phyloP scores from a whole-genome alignment of 331 rosid genomes.

The Cucumis variabilis region DNA sequence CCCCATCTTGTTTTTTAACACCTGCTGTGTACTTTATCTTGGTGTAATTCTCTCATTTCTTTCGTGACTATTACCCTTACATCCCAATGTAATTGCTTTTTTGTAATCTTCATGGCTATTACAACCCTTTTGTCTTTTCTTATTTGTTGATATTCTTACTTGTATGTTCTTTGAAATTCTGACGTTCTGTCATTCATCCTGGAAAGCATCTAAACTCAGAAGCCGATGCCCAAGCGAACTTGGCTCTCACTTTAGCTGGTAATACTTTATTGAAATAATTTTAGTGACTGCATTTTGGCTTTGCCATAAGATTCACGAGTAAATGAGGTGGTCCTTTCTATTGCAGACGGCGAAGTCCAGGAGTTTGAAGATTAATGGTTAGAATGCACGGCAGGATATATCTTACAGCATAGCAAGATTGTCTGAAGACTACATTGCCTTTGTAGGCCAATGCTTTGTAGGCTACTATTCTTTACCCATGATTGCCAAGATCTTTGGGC shows the following conservation, averaged over 20 bases:
- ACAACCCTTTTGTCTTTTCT: neutral
- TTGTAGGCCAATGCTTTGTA: neutral
- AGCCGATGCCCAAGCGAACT: slow-evolving; percentile 93
- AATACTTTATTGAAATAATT: slow-evolving; percentile 35
- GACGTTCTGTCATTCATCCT: slow-evolving; percentile 37
- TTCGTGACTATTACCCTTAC: neutral
- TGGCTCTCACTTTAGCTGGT: slow-evolving; percentile 78
- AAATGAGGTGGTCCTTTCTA: neutral
- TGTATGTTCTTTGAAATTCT: slow-evolving; percentile 24
- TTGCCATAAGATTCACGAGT: neutral
- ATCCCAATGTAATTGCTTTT: neutral
- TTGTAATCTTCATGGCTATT: neutral
- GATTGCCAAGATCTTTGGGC: neutral
- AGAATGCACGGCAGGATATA: slow-evolving; percentile 1
- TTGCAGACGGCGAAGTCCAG: slow-evolving; percentile 17
- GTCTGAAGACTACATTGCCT: neutral
- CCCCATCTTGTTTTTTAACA: neutral
- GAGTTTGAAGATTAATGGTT: slow-evolving; percentile 9
- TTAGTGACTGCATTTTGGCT: neutral
- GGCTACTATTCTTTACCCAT: neutral
- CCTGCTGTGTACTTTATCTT: neutral
- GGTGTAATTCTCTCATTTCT: neutral
- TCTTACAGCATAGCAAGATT: neutral
- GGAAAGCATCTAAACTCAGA: slow-evolving; percentile 69
- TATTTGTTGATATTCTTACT: slow-evolving; percentile 2